These are phyloP conservation scores for Russula lepida DNA, from an alignment of 768 basidiomycete genomes.

Conservation along the genomic window DNA sequence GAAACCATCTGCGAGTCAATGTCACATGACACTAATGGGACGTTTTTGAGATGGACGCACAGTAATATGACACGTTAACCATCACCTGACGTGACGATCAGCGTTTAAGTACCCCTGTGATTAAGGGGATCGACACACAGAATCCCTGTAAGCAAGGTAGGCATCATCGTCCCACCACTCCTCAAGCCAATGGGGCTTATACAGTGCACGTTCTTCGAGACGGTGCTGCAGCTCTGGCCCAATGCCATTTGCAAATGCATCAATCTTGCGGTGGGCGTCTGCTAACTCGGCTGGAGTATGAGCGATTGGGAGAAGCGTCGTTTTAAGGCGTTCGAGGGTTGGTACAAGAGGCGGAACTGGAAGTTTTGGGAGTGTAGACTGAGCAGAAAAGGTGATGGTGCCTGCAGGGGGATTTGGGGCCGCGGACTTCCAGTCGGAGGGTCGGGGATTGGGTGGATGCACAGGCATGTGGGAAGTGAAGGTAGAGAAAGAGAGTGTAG, in stretches of 20 bases:
- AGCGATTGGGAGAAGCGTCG: conserved; percentile 66
- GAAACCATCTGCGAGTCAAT: conserved; percentile 56
- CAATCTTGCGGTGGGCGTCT: conserved; percentile 51
- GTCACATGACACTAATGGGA: background rate
- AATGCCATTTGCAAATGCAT: conserved; percentile 45
- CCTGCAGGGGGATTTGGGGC: conserved; percentile 48
- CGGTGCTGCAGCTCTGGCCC: conserved; percentile 51
- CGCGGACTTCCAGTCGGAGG: conserved; percentile 59
- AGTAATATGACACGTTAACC: conserved; percentile 92
- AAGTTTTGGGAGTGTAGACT: conserved; percentile 55
- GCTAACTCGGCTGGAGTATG: conserved; percentile 51
- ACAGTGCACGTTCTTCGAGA: conserved; percentile 46
- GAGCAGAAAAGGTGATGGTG: conserved; percentile 57
- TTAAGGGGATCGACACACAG: conserved; percentile 40
- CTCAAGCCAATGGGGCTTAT: conserved; percentile 73
- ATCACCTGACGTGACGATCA: conserved; percentile 46
- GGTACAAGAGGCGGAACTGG: conserved; percentile 64
- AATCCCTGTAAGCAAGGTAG: conserved; percentile 81
- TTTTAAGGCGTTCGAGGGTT: conserved; percentile 62
- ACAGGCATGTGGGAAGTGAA: background rate
- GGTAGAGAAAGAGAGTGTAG: background rate
- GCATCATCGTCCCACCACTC: conserved; percentile 90
- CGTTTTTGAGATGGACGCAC: conserved; percentile 31
- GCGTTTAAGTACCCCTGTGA: background rate
- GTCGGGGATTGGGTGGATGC: conserved; percentile 29